Percentiles rank a stretch among this genome's conserved stretches.
Conservation (phyloP, 495 filamentous ascomycete genomes). For the Neurospora sp. region DNA sequence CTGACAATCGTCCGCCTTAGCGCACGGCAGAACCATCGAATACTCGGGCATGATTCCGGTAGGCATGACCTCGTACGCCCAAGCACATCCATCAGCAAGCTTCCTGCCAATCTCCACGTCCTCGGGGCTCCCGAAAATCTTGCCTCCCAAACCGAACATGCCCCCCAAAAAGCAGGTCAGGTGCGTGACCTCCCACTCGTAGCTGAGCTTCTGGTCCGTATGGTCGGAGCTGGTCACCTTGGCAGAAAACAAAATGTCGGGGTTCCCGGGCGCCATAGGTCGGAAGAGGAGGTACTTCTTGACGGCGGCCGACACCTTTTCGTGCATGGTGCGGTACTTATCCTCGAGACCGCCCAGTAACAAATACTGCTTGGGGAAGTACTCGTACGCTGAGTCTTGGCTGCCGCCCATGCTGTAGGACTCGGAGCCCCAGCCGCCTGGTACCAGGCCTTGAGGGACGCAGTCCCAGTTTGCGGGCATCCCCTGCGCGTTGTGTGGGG, state of each 20-base stretch:
- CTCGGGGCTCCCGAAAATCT: conserved; percentile 65
- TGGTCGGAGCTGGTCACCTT: conserved; percentile 30
- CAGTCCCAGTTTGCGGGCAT: conserved; percentile 35
- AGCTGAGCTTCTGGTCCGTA: conserved; percentile 28
- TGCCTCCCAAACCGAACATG: conserved; percentile 86
- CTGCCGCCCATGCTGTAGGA: conserved; percentile 60
- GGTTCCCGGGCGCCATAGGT: conserved; percentile 68
- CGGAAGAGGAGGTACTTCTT: conserved; percentile 73
- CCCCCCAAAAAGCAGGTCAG: conserved; percentile 86
- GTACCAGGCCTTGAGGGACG: conserved; percentile 41
- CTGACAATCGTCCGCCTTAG: conserved; percentile 51
- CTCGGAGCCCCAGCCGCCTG: conserved; percentile 24
- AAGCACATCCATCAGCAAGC: conserved; percentile 87
- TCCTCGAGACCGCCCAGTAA: conserved; percentile 74
- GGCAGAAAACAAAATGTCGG: conserved; percentile 67
- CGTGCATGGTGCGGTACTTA: conserved; percentile 78
- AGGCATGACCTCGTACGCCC: conserved; percentile 74
- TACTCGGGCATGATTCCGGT: conserved; percentile 89
- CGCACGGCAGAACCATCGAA: conserved; percentile 57
- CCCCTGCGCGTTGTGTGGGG: conserved; percentile 8
- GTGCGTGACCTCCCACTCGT: conserved; percentile 59
- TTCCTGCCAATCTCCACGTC: conserved; percentile 76
- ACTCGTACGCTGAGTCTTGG: conserved; percentile 91
- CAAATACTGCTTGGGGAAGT: conserved; percentile 73
- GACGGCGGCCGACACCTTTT: conserved; percentile 55